phyloP scores from a whole-genome alignment of 208 protist species.

The Leishmania major region DNA sequence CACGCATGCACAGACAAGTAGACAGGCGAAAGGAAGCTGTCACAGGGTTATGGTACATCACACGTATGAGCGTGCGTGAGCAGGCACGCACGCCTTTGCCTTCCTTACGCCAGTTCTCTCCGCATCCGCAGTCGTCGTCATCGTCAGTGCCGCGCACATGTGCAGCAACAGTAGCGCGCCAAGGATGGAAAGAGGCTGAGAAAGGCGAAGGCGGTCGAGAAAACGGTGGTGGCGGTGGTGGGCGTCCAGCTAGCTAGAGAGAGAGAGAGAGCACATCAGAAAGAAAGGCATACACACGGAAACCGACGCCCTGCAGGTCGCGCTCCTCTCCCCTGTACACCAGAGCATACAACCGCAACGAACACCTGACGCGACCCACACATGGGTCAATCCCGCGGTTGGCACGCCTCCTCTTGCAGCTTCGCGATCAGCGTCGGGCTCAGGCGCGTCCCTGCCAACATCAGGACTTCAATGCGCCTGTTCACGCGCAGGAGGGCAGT shows the following conservation, averaged over 20 bases:
- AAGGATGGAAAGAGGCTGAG: not conserved
- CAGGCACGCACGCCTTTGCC: too few relatives aligned
- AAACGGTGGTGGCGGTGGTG: not conserved
- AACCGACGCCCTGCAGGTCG: not conserved
- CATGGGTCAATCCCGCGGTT: slow-evolving; percentile 14
- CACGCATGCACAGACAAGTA: not conserved
- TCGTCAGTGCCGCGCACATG: not conserved
- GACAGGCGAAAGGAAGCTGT: not conserved
- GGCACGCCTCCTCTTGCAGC: slow-evolving; percentile 53
- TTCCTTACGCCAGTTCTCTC: not conserved
- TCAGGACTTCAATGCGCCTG: slow-evolving; percentile 48
- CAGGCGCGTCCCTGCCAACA: slow-evolving; percentile 70
- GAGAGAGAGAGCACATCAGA: not conserved
- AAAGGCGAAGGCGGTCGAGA: not conserved
- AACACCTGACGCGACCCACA: not conserved
- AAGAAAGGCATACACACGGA: not conserved
- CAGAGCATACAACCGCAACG: not conserved
- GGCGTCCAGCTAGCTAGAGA: not conserved
- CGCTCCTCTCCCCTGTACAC: not conserved
- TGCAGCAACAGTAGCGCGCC: not conserved
- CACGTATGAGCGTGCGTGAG: not conserved
- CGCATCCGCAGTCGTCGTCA: not conserved
- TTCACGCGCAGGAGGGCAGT: slow-evolving; percentile 74
- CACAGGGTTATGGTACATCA: not conserved
- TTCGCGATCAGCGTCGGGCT: slow-evolving; percentile 57